phyloP scores from a whole-genome alignment of 495 filamentous ascomycete genomes.

The Podospora comata region DNA sequence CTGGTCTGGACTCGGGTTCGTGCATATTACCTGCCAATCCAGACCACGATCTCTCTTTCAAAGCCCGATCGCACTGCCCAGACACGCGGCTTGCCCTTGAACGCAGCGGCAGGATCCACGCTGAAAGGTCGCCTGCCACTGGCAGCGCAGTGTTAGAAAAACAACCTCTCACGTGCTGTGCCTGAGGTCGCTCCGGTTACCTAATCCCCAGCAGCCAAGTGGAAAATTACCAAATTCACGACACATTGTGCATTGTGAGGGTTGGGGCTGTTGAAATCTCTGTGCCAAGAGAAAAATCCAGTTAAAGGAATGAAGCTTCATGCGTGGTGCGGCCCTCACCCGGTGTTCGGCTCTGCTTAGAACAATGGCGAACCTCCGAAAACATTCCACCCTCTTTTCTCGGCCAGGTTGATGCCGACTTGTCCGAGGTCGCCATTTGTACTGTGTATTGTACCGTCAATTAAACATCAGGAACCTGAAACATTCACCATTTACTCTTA shows the following conservation, averaged over 20 bases:
- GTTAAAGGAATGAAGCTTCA: background rate
- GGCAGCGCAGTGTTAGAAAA: background rate
- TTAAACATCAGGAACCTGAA: background rate
- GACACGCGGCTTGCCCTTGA: background rate
- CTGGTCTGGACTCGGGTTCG: background rate
- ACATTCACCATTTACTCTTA: background rate
- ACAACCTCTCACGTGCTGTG: background rate
- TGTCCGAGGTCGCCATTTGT: background rate
- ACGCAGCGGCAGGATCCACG: background rate
- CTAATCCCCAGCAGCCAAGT: background rate
- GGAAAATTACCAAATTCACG: constrained; percentile 6
- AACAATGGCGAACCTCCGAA: constrained; percentile 1
- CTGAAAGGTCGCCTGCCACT: background rate
- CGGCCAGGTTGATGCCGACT: background rate
- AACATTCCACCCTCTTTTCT: background rate
- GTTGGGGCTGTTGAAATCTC: background rate
- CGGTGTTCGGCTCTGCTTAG: background rate
- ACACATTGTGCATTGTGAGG: background rate
- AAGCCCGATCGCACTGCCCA: background rate
- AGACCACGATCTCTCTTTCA: background rate
- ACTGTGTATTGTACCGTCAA: background rate
- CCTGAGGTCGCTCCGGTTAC: background rate
- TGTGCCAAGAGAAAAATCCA: background rate
- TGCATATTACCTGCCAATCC: constrained; percentile 1
- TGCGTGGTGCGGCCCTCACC: background rate